Conservation (phyloP, 176 grass and related monocot genomes). For the Rhynchospora pubera region DNA sequence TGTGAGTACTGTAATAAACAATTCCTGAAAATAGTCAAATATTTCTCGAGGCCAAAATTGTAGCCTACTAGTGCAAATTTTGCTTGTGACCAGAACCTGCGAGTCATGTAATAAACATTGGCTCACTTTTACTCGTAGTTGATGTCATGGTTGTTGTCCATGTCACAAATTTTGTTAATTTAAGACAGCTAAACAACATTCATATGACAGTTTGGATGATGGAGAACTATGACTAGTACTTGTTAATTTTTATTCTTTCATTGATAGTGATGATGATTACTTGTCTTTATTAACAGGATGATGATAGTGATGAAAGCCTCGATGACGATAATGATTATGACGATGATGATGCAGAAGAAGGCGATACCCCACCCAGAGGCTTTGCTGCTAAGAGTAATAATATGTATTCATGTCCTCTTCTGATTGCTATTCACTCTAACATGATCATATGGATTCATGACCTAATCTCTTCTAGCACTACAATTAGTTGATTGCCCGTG, state of each 20-base stretch:
- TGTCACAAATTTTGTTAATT: neutral
- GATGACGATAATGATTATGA: slow-evolving; percentile 31
- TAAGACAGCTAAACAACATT: neutral
- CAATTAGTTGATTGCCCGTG: neutral
- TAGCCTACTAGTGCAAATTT: neutral
- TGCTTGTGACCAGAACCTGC: neutral
- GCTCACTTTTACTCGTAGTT: neutral
- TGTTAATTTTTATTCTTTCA: neutral
- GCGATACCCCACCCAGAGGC: slow-evolving; percentile 29
- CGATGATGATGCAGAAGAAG: slow-evolving; percentile 9
- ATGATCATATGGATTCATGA: neutral
- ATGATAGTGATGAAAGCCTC: slow-evolving; percentile 39
- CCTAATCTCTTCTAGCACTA: neutral
- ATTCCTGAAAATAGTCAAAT: neutral
- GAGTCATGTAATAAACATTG: neutral
- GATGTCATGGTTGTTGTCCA: neutral
- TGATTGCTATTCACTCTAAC: neutral
- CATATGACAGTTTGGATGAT: neutral
- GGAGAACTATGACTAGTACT: neutral
- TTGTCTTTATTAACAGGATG: slow-evolving; percentile 30
- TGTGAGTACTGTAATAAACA: too few species aligned
- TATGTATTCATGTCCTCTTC: neutral
- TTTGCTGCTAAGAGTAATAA: slow-evolving; percentile 78
- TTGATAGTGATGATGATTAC: slow-evolving; percentile 3
- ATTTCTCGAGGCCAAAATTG: neutral